phyloP scores from a whole-genome alignment of 768 basidiomycete genomes.

The Mycena leptocephala region DNA sequence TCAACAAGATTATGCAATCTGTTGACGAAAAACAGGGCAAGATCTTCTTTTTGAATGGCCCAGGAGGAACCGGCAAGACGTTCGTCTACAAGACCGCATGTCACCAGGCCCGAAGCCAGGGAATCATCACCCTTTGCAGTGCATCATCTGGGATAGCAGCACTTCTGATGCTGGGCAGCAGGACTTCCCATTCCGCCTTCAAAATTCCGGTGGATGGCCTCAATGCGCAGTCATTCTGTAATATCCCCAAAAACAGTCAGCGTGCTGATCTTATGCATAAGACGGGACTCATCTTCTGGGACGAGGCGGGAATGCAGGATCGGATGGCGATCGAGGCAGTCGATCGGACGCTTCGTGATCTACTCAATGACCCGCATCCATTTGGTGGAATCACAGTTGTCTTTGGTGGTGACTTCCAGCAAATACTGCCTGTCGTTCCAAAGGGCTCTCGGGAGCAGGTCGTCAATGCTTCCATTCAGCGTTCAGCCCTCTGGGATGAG shows the following conservation, averaged over 20 bases:
- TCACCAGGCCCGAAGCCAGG: conserved; percentile 36
- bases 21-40: neutral
- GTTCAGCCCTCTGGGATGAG: conserved; percentile 56
- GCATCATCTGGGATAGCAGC: conserved; percentile 61
- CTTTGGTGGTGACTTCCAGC: no score
- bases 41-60: neutral
- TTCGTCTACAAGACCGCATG: conserved; percentile 48
- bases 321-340: no score
- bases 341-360: no score
- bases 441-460: conserved; percentile 56
- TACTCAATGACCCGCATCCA: no score
- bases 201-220: conserved; percentile 2
- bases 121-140: conserved; percentile 54
- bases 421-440: conserved; percentile 56
- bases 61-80: no score
- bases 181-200: conserved; percentile 54
- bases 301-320: conserved; percentile 52
- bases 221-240: neutral
- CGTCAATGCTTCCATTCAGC: conserved; percentile 51
- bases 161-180: conserved; percentile 54
- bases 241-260: no score
- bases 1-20: no score
- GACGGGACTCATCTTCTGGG: conserved; percentile 53
- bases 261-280: conserved; percentile 47
- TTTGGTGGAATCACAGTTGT: no score